Evolutionary conservation across 768 basidiomycete species (phyloP), one percentile per base, ranked within the genome.

Genomic region (Lactarius psammicola): DNA sequence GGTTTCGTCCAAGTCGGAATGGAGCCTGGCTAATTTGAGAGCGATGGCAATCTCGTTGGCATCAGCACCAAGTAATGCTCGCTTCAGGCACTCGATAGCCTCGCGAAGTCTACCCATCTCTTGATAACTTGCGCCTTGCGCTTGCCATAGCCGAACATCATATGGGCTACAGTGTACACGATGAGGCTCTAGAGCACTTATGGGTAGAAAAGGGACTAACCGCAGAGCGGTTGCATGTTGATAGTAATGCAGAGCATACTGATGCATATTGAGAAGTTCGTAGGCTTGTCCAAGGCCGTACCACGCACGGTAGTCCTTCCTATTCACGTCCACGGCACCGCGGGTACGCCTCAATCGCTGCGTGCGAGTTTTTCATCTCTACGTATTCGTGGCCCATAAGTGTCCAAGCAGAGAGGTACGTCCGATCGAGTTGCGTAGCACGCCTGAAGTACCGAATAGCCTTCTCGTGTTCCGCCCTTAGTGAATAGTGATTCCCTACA

Each of bases 301-400:
- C 97, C 97, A 99, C 7, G 95, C 96, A 64, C 96, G 79, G 73
- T 97, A 98, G 77, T 99, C 97, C 74, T 98, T 97, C 62, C 93
- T 85, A 72, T 96, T 96, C 69, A 97, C 89, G 72, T 98, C 96
- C 66, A 98, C 87, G 60, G 97, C 97, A 73, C 95, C 85, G 62
- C 97, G 86, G n/a, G 76, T 98, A 99, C 11, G 95, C 92, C 77
- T 98, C 97, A 62, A 98, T 97, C 18, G 97, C 96, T 2, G 97
- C 97, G 80, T 98, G 95, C 5, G 94, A 94, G 76, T 99, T 98
- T 78, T 98, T 98, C 88, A 97, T 88, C 78, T 99, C 97, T 53
- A 99, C 91, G 72, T 92, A 98, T 77, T 98, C 97, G 73, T 99
- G 97, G 1, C 97, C 97, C 94, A 99, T 95, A 68, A 99, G 78